Conservation (phyloP, 345 rosid genomes). For the Hibiscus syriacus region DNA sequence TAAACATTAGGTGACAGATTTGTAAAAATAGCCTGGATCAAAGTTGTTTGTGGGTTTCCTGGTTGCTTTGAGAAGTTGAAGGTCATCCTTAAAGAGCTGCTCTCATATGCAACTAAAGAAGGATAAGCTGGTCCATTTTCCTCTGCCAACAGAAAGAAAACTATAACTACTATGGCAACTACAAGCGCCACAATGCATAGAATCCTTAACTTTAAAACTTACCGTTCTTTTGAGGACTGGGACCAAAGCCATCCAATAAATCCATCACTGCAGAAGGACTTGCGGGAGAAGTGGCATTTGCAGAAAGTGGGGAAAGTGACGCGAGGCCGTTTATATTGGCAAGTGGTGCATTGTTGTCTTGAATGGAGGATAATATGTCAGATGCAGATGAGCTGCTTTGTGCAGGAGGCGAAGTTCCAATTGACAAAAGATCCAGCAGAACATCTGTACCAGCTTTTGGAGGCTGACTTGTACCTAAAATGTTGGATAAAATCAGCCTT, state of each 20-base stretch:
- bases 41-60: conserved; percentile 61
- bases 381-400: conserved; percentile 47
- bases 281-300: conserved; percentile 27
- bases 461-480: conserved; percentile 48
- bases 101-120: conserved; percentile 70
- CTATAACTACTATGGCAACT: conserved; percentile 10
- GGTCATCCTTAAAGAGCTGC: conserved; percentile 69
- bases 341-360: conserved; percentile 30
- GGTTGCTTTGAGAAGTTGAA: conserved; percentile 74
- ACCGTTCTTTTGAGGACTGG: conserved; percentile 61
- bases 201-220: conserved; percentile 14
- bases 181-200: conserved; percentile 5
- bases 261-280: conserved; percentile 58
- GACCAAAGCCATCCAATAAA: conserved; percentile 76
- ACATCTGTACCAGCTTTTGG: conserved; percentile 74
- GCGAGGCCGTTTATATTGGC: conserved; percentile 43
- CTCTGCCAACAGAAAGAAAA: conserved; percentile 38
- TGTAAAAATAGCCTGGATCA: conserved; percentile 65
- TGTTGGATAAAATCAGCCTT: neutral
- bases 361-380: conserved; percentile 54
- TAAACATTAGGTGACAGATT: conserved; percentile 57
- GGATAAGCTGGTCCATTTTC: conserved; percentile 73
- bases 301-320: conserved; percentile 31
- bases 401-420: conserved; percentile 56
- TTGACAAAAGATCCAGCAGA: conserved; percentile 80